Evolutionary conservation across 306 rosid genomes (phyloP), one percentile per base, ranked within the genome.

Genomic region (Cicer bijugum): DNA sequence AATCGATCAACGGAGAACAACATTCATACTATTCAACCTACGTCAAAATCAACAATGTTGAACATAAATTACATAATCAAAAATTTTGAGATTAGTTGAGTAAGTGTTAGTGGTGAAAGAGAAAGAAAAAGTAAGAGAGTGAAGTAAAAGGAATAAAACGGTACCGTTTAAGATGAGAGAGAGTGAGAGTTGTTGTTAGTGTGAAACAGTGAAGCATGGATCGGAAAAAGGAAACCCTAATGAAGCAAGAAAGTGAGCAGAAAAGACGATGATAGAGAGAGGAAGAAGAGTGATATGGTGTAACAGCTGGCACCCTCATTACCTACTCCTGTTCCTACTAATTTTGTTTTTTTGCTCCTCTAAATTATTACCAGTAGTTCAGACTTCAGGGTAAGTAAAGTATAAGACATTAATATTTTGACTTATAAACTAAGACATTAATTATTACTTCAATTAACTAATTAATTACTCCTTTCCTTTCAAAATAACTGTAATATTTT

Each of bases 221-320:
- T 72, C 83, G 70, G 55, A 16, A 45, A 64, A 64, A 0, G 2
- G 69, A 44, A 79, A 79, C 83, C 83, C 83, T 79, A 74, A 74
- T n/a, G 1, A 9, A 23, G 38, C 9, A 71, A 52, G 16, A 76
- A 0, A 12, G 9, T 6, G 53, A 51, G n/a, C 19, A n/a, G 67
- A 35, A 35, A 43, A 12, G 59, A 78, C 2, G 39, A 42, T 1
- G 77, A 78, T 4, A 35, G 38, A 69, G 39, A 6, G 46, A 8
- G 37, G 35, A 56, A 35, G 35, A 47, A 42, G 67, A 56, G 67
- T 71, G 56, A 71, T 71, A 20, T 56, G 76, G 23, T 17, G 23
- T 11, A 44, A 59, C 69, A 74, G 70, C 70, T 74, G 78, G 46
- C 69, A 74, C 12, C 60, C 60, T 15, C 55, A 74, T 46, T 60